Conservation (phyloP, 2,329 filamentous ascomycete genomes). For the Pestalotiopsis sp. region DNA sequence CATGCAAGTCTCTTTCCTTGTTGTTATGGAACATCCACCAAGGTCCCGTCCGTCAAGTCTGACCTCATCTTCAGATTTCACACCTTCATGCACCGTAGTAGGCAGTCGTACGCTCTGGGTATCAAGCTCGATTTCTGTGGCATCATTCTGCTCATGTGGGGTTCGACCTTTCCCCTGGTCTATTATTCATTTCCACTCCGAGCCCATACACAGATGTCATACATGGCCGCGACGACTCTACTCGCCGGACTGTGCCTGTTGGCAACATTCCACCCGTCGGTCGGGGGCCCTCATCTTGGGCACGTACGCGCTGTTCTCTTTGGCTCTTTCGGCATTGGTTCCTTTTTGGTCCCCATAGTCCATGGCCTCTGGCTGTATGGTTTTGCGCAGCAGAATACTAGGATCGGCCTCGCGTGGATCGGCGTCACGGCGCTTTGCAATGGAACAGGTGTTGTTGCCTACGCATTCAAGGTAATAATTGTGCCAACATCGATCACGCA, state of each 20-base stretch:
- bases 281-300: constrained; percentile 37
- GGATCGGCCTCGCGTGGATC: constrained; percentile 42
- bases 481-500: neutral
- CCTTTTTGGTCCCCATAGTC: constrained; percentile 38
- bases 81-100: constrained; percentile 56
- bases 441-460: constrained; percentile 36
- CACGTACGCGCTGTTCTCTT: constrained; percentile 40
- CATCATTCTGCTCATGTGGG: constrained; percentile 63
- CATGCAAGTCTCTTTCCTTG: constrained; percentile 28
- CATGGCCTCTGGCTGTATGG: constrained; percentile 36
- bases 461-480: constrained; percentile 31
- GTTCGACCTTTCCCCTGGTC: constrained; percentile 58
- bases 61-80: constrained; percentile 46
- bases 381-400: constrained; percentile 31
- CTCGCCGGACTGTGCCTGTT: constrained; percentile 38
- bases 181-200: constrained; percentile 52
- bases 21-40: neutral
- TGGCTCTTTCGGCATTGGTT: constrained; percentile 37
- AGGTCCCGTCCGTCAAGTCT: neutral
- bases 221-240: constrained; percentile 34
- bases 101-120: constrained; percentile 46
- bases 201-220: constrained; percentile 30
- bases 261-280: constrained; percentile 35
- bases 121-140: constrained; percentile 63
- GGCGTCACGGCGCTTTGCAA: constrained; percentile 37